Base-by-base conservation (phyloP, 1,139 yeast species). In the Pichia sp. region DNA sequence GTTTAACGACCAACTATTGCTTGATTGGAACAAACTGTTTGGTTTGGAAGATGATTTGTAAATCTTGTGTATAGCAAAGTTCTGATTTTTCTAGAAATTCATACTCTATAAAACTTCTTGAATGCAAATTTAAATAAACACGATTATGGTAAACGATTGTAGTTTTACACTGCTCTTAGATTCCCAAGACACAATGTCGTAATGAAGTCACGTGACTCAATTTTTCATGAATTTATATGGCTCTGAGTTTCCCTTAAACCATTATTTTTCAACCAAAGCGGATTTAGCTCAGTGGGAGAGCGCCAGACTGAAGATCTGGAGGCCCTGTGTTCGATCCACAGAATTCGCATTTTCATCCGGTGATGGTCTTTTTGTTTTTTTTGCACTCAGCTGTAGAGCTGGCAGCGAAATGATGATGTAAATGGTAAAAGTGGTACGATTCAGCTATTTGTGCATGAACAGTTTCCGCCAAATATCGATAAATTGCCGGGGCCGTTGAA, bases 271-370 rank as follows among this genome's bases (percentile, higher is more conserved):
- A 15, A 14, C 25, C 17, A 14, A 23, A 18, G 41, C 41, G 41
- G 33, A 63, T 66, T 75, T 76, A 76, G 84, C 85, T 77, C 85
- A 77, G 83, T 74, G 84, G 85, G 85, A 77, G 85, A 77, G 85
- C 86, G 85, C 74, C 81, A 76, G 85, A 77, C 84, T 77, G 84
- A 77, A 77, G 84, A 78, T 79, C 87, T 79, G 84, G 72, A 80
- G 86, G 88, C 79, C 86, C 81, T 77, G 87, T 77, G 88, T 80
- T 80, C 88, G 82, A 80, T 78, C 87, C 88, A 77, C 87, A 79
- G 82, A 78, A 74, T 66, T 75, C 84, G 87, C 88, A 79, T 9
- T 22, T 19, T 3, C 5, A 19, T 32, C 26, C 28, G 22, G 16
- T n/a, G 4, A 4, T 24, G 13, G 6, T 17, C 22, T 28, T 15